These are phyloP conservation scores for Massarina eburnea DNA, from an alignment of 2,329 filamentous ascomycete species.

Conservation along the genomic window DNA sequence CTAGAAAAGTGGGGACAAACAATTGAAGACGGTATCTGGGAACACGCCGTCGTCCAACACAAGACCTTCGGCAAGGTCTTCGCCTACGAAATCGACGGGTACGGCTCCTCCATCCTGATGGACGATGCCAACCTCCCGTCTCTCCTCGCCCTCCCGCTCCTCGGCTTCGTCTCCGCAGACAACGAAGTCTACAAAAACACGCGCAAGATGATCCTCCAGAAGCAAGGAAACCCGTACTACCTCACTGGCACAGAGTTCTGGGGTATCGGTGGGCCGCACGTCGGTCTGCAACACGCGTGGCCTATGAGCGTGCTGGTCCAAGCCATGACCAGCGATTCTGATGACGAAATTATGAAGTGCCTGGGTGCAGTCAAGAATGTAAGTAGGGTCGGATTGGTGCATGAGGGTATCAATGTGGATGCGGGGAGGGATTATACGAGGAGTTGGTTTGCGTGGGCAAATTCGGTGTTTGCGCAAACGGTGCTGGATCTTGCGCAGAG, in stretches of 20 bases:
- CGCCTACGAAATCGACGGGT: constrained; percentile 86
- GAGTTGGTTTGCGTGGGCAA: constrained; percentile 98
- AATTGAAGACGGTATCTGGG: constrained; percentile 77
- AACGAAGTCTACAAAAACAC: constrained; percentile 85
- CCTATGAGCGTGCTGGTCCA: constrained; percentile 94
- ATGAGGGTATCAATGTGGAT: constrained; percentile 90
- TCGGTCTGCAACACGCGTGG: constrained; percentile 90
- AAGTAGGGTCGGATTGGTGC: constrained; percentile 76
- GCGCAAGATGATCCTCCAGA: constrained; percentile 75
- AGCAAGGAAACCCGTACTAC: constrained; percentile 84
- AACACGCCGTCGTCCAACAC: constrained; percentile 79
- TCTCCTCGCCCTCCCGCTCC: constrained; percentile 72
- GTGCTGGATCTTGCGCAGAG: constrained; percentile 85
- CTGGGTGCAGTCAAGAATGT: constrained; percentile 74
- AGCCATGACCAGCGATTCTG: constrained; percentile 82
- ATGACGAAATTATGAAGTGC: constrained; percentile 76
- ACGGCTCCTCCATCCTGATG: constrained; percentile 80
- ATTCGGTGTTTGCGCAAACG: constrained; percentile 91
- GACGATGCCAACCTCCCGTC: constrained; percentile 88
- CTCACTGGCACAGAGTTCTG: constrained; percentile 74
- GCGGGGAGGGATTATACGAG: constrained; percentile 69
- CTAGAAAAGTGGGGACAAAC: constrained; percentile 60
- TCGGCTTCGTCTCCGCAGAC: constrained; percentile 69
- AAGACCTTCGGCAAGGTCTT: constrained; percentile 77
- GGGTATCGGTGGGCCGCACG: constrained; percentile 83